Conservation (phyloP, 106 monocot genomes). For the Cymbidium sinense region DNA sequence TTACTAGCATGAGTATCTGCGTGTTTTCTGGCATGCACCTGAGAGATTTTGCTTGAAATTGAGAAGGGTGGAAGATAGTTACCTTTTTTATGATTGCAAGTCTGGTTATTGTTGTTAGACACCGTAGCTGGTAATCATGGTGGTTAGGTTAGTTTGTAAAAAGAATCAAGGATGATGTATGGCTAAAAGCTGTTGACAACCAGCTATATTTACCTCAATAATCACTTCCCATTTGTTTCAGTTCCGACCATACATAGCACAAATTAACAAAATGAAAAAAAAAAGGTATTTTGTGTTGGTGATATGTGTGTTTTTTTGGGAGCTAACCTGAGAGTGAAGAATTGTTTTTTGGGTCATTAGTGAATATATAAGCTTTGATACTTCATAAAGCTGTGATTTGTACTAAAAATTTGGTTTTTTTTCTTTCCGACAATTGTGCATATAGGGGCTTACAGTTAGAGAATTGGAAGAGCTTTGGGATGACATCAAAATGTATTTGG, state of each 20-base stretch:
- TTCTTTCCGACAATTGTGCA: not conserved
- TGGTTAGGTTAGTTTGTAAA: not conserved
- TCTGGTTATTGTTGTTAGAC: not conserved
- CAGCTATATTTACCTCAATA: no score
- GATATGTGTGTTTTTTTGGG: no score
- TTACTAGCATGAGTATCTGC: no score
- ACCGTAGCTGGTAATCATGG: not conserved
- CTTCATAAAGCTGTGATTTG: not conserved
- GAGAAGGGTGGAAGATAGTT: slow-evolving; percentile 26
- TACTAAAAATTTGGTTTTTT: not conserved
- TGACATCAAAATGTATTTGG: slow-evolving; percentile 94
- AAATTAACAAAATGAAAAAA: no score
- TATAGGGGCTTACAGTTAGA: slow-evolving; percentile 82
- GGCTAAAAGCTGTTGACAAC: not conserved
- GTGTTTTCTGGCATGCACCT: no score
- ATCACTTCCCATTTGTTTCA: no score
- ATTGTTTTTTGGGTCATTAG: not conserved
- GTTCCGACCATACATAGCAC: no score
- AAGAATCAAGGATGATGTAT: no score
- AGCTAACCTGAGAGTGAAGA: not conserved
- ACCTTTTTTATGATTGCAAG: not conserved
- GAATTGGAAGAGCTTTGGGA: slow-evolving; percentile 88
- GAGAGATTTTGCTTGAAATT: no score
- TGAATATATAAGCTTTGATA: not conserved
- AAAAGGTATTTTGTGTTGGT: no score